phyloP scores from a whole-genome alignment of 1,284 basidiomycete species.

The Cutaneotrichosporon sp. region DNA sequence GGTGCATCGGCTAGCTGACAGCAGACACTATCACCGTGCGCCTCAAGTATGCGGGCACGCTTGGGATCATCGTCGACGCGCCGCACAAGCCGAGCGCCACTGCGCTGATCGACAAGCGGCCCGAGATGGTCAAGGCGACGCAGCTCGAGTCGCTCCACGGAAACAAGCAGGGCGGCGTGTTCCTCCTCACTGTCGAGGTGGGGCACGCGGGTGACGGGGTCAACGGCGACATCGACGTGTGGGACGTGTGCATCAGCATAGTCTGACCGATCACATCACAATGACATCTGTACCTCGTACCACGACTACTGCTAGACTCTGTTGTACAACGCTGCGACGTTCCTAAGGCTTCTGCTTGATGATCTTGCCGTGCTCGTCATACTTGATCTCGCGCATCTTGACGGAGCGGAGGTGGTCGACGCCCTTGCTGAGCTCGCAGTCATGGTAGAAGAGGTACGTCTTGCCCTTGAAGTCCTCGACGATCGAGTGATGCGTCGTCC shows the following conservation, averaged over 20 bases:
- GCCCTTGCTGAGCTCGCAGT: slow-evolving; percentile 40
- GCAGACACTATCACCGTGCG: not conserved
- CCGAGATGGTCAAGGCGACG: not conserved
- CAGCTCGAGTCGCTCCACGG: not conserved
- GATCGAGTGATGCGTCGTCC: slow-evolving; percentile 46
- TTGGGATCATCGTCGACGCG: slow-evolving; percentile 5
- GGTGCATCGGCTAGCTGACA: not conserved
- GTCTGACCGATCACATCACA: not conserved
- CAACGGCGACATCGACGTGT: not conserved
- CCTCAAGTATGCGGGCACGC: slow-evolving; percentile 9
- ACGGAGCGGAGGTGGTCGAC: slow-evolving; percentile 40
- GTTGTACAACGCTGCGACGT: not conserved
- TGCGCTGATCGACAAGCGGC: slow-evolving; percentile 3
- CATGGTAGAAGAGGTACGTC: slow-evolving; percentile 45
- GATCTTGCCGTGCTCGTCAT: slow-evolving; percentile 28
- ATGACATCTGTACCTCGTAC: not conserved
- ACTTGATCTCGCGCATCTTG: slow-evolving; percentile 37
- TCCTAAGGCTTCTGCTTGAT: slow-evolving; percentile 19
- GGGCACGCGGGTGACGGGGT: not conserved
- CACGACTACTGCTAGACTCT: no score
- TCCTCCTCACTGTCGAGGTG: slow-evolving; percentile 2
- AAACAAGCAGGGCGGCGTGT: not conserved
- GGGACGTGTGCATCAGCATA: slow-evolving; percentile 1
- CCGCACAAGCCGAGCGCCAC: slow-evolving; percentile 3
- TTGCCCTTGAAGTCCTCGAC: slow-evolving; percentile 36